Evolutionary conservation across 768 basidiomycete genomes (phyloP).

Genomic region (Clathrus columnatus): DNA sequence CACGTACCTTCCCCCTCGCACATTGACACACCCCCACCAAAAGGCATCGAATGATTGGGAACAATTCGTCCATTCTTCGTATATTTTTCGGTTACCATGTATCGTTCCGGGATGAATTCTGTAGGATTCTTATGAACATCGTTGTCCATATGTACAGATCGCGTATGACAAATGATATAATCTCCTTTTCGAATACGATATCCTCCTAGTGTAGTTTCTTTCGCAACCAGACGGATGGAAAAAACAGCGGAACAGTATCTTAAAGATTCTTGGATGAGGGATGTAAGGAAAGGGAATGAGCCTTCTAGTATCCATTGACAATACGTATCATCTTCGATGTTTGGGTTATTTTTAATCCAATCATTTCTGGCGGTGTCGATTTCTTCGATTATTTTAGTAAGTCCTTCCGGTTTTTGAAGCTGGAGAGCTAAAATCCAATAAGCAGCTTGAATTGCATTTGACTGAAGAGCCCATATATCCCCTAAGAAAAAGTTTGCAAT

Average conservation of each 20-base stretch:
- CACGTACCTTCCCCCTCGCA: conserved; percentile 20
- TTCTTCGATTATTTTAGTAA: conserved; percentile 16
- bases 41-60: conserved; percentile 18
- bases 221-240: conserved; percentile 16
- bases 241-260: conserved; percentile 14
- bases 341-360: conserved; percentile 13
- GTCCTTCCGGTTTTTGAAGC: conserved; percentile 16
- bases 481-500: conserved; percentile 11
- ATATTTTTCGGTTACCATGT: conserved; percentile 7
- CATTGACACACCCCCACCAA: conserved; percentile 22
- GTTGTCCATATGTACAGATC: conserved; percentile 13
- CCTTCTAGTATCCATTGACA: neutral
- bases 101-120: conserved; percentile 9
- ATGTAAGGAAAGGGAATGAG: conserved; percentile 15
- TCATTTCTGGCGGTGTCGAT: conserved; percentile 10
- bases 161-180: conserved; percentile 15
- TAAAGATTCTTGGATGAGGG: conserved; percentile 20
- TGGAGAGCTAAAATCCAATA: conserved; percentile 18
- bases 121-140: conserved; percentile 13
- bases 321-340: neutral
- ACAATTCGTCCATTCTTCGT: conserved; percentile 13
- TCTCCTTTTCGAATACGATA: conserved; percentile 15
- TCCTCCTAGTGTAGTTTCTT: conserved; percentile 15
- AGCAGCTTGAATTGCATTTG: conserved; percentile 18
- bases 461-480: conserved; percentile 19